Evolutionary conservation across 805 yeast genomes (phyloP).

Genomic region (Starmerella ratchasimensis): DNA sequence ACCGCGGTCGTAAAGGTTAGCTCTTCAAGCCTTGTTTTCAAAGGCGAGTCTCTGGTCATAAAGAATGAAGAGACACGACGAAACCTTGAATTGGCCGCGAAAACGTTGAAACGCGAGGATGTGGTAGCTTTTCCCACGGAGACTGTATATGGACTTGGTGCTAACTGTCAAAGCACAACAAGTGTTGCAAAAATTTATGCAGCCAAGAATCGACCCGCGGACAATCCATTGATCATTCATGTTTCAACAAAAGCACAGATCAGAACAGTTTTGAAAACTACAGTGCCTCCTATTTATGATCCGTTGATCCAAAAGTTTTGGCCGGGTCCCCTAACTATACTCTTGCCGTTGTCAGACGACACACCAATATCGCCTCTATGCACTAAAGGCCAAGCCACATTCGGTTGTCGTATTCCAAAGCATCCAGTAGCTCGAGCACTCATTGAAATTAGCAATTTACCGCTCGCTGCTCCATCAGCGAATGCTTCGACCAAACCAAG

Average conservation of each 20-base stretch:
- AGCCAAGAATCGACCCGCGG: slow-evolving; percentile 90
- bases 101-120: slow-evolving; percentile 37
- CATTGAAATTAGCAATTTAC: slow-evolving; percentile 69
- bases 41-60: slow-evolving; percentile 26
- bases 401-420: slow-evolving; percentile 81
- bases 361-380: slow-evolving; percentile 49
- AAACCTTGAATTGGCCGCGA: slow-evolving; percentile 46
- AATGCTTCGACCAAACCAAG: slow-evolving; percentile 92
- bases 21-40: slow-evolving; percentile 38
- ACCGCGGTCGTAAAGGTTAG: slow-evolving; percentile 44
- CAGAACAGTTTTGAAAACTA: slow-evolving; percentile 40
- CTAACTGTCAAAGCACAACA: slow-evolving; percentile 59
- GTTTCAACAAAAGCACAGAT: slow-evolving; percentile 67
- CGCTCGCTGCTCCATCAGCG: slow-evolving; percentile 96
- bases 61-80: slow-evolving; percentile 31
- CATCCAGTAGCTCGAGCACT: slow-evolving; percentile 85
- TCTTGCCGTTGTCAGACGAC: slow-evolving; percentile 42
- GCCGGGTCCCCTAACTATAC: slow-evolving; percentile 93
- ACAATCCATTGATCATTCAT: slow-evolving; percentile 87
- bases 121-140: slow-evolving; percentile 94
- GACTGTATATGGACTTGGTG: slow-evolving; percentile 94
- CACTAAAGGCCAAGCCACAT: slow-evolving; percentile 78
- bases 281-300: slow-evolving; percentile 55
- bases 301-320: slow-evolving; percentile 58
- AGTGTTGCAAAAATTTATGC: slow-evolving; percentile 63